Conservation (phyloP, 78 protist genomes). For the Salpingoeca rosetta region DNA sequence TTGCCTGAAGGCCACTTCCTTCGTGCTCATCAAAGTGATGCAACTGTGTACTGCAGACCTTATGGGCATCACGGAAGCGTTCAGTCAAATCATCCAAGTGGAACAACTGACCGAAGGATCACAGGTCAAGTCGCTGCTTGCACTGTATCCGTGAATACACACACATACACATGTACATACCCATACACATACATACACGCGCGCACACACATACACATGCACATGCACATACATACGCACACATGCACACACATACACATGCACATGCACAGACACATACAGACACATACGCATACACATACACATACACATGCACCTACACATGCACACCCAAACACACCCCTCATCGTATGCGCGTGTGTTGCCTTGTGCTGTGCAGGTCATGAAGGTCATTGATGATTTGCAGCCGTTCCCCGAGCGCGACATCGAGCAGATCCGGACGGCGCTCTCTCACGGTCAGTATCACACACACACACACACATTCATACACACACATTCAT, state of each 20-base stretch:
- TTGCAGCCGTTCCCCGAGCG: conserved; percentile 18
- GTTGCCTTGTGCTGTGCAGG: too few species aligned
- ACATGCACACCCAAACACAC: too few species aligned
- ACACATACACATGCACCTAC: too few species aligned
- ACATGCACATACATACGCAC: not conserved
- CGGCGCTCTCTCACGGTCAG: not conserved
- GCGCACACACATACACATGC: not conserved
- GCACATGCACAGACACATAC: too few species aligned
- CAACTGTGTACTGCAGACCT: not conserved
- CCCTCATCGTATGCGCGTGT: too few species aligned
- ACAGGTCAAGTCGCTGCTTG: not conserved
- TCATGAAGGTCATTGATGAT: too few species aligned
- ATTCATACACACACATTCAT: too few species aligned
- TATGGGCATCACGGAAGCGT: not conserved
- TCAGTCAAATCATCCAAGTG: not conserved
- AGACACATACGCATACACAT: too few species aligned
- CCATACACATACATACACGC: too few species aligned
- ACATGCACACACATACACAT: not conserved
- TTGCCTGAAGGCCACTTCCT: conserved; percentile 11
- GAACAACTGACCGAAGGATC: not conserved
- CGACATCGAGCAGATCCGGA: too few species aligned
- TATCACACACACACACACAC: too few species aligned
- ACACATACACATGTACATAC: not conserved
- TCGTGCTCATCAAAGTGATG: not conserved
- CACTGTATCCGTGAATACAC: not conserved